A percentile compares a stretch with the other conserved stretches of the same genome.
Conservation (phyloP, 2,329 filamentous ascomycete genomes). For the Phyllosticta paracitricarpa region DNA sequence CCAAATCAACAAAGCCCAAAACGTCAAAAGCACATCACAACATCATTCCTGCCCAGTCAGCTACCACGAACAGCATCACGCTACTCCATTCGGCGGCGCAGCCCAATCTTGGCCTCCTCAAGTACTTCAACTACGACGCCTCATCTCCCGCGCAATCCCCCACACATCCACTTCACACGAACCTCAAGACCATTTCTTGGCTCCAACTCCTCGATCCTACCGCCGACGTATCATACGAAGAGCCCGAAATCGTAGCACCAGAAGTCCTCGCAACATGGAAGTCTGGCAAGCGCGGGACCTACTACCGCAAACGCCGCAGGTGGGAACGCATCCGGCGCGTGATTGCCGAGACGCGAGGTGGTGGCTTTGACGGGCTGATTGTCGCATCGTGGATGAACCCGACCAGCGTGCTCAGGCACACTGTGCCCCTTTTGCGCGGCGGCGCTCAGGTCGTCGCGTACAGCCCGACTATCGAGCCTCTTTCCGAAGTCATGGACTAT, state of each 20-base stretch:
- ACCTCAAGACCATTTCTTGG: conserved; percentile 82
- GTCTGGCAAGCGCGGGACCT: conserved; percentile 69
- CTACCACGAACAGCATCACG: conserved; percentile 65
- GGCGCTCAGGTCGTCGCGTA: conserved; percentile 82
- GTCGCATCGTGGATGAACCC: conserved; percentile 78
- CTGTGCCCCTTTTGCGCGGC: conserved; percentile 70
- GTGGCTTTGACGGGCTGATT: conserved; percentile 74
- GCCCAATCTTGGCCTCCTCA: conserved; percentile 76
- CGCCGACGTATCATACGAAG: conserved; percentile 63
- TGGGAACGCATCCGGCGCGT: conserved; percentile 65
- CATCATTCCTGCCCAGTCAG: conserved; percentile 48
- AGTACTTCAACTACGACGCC: conserved; percentile 80
- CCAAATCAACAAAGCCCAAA: conserved; percentile 14
- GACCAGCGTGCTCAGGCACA: conserved; percentile 60
- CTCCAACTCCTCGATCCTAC: conserved; percentile 75
- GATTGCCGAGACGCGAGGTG: conserved; percentile 63
- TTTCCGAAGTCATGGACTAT: conserved; percentile 67
- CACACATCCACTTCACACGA: conserved; percentile 67
- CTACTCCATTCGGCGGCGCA: conserved; percentile 73
- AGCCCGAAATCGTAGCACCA: conserved; percentile 50
- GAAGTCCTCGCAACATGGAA: conserved; percentile 63
- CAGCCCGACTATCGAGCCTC: conserved; percentile 67
- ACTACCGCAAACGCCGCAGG: conserved; percentile 79
- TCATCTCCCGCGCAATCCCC: conserved; percentile 45
- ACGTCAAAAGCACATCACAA: conserved; percentile 14